Percentiles rank a stretch among this genome's conserved stretches.
These are phyloP conservation scores for Phytophthora hibernalis DNA, from an alignment of 352 stramenopile species.

Conservation along the genomic window DNA sequence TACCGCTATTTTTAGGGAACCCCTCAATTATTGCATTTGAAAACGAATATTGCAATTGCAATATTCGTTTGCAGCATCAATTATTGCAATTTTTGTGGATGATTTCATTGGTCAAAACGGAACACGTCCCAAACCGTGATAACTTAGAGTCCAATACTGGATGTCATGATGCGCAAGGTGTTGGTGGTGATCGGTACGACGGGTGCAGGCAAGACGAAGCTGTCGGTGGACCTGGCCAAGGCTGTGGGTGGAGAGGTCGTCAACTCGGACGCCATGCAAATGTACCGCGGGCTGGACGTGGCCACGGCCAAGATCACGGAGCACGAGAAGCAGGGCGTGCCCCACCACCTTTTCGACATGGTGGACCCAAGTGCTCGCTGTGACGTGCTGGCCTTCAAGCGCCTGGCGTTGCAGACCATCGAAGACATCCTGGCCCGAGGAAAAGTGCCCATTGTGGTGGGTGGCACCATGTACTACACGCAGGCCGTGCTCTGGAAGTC, in stretches of 20 bases:
- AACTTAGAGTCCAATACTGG: background rate
- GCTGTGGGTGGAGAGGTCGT: conserved; percentile 90
- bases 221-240: conserved; percentile 92
- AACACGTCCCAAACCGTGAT: no score
- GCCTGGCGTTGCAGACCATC: conserved; percentile 73
- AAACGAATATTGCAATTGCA: no score
- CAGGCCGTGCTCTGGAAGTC: conserved; percentile 91
- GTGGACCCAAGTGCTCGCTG: conserved; percentile 78
- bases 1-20: no score
- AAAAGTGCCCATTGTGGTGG: conserved; percentile 92
- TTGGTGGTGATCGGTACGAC: conserved; percentile 93
- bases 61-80: no score
- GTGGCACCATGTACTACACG: conserved; percentile 94
- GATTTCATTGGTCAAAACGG: no score
- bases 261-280: conserved; percentile 93
- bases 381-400: conserved; percentile 88
- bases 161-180: conserved; percentile 72
- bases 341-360: conserved; percentile 91
- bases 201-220: conserved; percentile 92
- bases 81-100: no score
- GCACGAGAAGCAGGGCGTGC: conserved; percentile 88
- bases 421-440: conserved; percentile 86
- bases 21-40: no score
- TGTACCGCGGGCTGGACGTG: conserved; percentile 91
- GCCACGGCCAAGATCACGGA: conserved; percentile 90